A percentile compares a stretch with the other conserved stretches of the same genome.
Evolutionary conservation across 2,329 filamentous ascomycete species (phyloP).

Genomic region (Clarireedia paspali): DNA sequence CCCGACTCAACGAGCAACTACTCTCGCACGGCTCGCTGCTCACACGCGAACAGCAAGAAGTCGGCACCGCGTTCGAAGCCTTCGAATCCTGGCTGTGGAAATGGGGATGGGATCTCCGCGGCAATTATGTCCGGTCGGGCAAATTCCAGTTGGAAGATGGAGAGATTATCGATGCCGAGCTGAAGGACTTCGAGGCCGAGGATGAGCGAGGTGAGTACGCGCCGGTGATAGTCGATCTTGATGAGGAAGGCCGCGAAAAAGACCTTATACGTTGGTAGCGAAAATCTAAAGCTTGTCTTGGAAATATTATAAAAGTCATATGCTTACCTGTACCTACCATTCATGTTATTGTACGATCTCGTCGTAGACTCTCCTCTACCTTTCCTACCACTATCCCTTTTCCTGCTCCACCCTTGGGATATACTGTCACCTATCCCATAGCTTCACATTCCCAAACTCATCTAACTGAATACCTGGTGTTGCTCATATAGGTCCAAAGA

Average conservation of each 20-base stretch:
- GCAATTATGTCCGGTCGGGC: constrained; percentile 41
- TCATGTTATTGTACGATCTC: not conserved
- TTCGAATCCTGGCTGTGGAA: constrained; percentile 42
- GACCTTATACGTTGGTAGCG: constrained; percentile 25
- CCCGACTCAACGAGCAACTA: constrained; percentile 42
- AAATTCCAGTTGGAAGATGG: constrained; percentile 46
- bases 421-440: not conserved
- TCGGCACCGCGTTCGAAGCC: constrained; percentile 40
- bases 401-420: too few relatives aligned
- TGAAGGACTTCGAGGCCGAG: constrained; percentile 45
- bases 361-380: not conserved
- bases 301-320: not conserved
- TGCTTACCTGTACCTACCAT: not conserved
- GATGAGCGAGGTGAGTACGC: constrained; percentile 35
- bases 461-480: constrained; percentile 3
- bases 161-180: constrained; percentile 38
- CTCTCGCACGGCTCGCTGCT: constrained; percentile 30
- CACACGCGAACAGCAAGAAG: constrained; percentile 35
- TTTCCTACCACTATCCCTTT: not conserved
- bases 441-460: not conserved
- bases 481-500: constrained; percentile 5
- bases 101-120: constrained; percentile 48
- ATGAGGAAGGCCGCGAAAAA: constrained; percentile 27
- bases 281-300: constrained; percentile 3
- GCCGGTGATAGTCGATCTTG: constrained; percentile 28